Base-by-base conservation (phyloP, 1,284 basidiomycete species). In the Peniophora sp. region DNA sequence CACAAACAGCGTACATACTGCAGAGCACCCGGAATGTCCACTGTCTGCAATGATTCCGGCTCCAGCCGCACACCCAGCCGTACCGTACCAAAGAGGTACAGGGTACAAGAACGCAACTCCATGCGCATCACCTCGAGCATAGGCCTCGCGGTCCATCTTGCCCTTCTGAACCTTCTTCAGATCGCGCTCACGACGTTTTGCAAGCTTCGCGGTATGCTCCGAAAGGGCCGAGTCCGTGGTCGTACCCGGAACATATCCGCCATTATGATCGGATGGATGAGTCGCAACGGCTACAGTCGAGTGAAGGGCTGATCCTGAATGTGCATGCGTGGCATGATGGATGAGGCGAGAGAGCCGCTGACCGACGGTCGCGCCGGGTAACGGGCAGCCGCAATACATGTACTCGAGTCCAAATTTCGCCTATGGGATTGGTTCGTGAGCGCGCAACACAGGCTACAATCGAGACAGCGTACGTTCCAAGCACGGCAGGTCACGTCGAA, bases 251-350 rank as follows among this genome's bases (percentile, higher is more conserved):
- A 53, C 53, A 3, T 43, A 37, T 24, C 57, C 48, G 15, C 59
- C 58, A 47, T 68, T 67, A 52, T 71, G 69, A 24, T 64, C 55
- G 37, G 70, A 73, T 3, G 70, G 69, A 51, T 71, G 70, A 12
- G 69, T 70, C 15, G 66, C 69, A 14, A 63, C 63, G 46, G 64
- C 58, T n/a, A 57, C 54, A 27, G 39, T 10, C 39, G 39, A n/a
- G 6, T 41, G 56, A 58, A 11, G 55, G 53, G 45, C 12, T 32
- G 27, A 12, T 5, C 27, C 27, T 32, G 63, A 61, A 0, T 56
- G 54, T 3, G 67, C 65, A 48, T 48, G 35, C 56, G 51, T 57
- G 54, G 18, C 57, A 45, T 22, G 54, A 55, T 37, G 66, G 49
- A 57, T 54, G 12, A 70, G 54, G 32, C 64, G 64, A 11, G 58